phyloP scores from a whole-genome alignment of 148 eudicot species.

The Vaccinium macrocarpon region DNA sequence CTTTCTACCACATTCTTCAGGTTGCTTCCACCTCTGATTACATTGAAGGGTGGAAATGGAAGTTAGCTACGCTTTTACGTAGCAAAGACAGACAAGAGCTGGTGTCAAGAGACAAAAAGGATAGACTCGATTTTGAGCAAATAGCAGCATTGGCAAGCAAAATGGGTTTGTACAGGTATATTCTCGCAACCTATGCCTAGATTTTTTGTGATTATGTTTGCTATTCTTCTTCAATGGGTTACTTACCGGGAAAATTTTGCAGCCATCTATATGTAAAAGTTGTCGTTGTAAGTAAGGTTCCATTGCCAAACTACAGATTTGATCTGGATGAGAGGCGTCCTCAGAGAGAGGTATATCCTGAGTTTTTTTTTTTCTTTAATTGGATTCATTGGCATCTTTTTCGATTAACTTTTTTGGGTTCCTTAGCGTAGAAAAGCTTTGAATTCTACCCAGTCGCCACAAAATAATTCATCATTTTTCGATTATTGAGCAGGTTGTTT shows the following conservation, averaged over 20 bases:
- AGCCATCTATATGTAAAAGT: slow-evolving; percentile 84
- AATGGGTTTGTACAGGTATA: slow-evolving; percentile 91
- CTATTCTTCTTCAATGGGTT: neutral
- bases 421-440: neutral
- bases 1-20: slow-evolving; percentile 34
- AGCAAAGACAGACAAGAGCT: slow-evolving; percentile 73
- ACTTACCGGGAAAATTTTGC: slow-evolving; percentile 32
- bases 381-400: neutral
- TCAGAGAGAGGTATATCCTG: slow-evolving; percentile 74
- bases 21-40: slow-evolving; percentile 49
- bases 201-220: neutral
- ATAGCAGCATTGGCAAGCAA: slow-evolving; percentile 75
- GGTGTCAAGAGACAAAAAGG: slow-evolving; percentile 91
- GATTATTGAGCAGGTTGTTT: neutral
- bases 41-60: slow-evolving; percentile 68
- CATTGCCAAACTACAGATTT: slow-evolving; percentile 93
- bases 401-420: neutral
- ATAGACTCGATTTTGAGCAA: slow-evolving; percentile 79
- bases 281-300: slow-evolving; percentile 84
- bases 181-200: neutral
- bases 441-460: neutral
- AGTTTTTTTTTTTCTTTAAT: slow-evolving; percentile 8
- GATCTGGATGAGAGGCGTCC: slow-evolving; percentile 99
- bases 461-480: neutral
- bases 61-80: slow-evolving; percentile 52